Evolutionary conservation across 2,329 filamentous ascomycete species (phyloP), one percentile per base, ranked within the genome.

Genomic region (Malbranchea cinnamomea): DNA sequence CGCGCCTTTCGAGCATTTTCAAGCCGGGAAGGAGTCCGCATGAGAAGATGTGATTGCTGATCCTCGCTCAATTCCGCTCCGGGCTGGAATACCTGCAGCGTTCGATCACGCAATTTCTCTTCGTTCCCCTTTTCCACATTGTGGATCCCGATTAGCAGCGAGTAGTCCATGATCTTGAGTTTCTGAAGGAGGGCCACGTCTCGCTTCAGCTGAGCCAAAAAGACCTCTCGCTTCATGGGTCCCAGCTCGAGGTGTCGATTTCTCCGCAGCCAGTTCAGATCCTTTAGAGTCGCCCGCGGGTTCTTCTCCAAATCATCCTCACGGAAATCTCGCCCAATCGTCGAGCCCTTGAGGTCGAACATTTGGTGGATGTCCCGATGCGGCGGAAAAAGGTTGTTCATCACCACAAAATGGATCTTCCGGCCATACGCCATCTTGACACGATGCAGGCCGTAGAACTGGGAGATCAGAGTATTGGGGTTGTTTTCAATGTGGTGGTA

Each of bases 381-480:
- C 5, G 89, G 87, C 8, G 89, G 89, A 49, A 98, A 98, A 10
- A 98, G 69, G 54, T 98, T 98, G 64, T 98, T 98, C 89, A 98
- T 98, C 50, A 98, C 85, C 36, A 98, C 89, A 45, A 98, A 98
- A 56, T 98, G 89, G 32, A 95, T 94, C 61, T 98, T 98, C 50
- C 87, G 78, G 38, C 89, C 89, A 51, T 93, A 95, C 0, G 87
- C 84, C 64, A 94, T 91, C 67, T 98, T 98, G 46, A 98, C 89
- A 37, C 89, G 76, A 57, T 98, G 89, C 11, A 98, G 66, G 28
- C 89, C 89, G 50, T 95, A 98, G 50, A 98, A 98, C 48, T 98
- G 89, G 12, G 87, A 95, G 28, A 98, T 75, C 15, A 98, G 67
- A 0, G 91, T 98, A 57, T 98, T 93, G 5, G 89, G 89, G 54